Base-by-base conservation (phyloP, 176 grass and related monocot species). In the Carex pumila region DNA sequence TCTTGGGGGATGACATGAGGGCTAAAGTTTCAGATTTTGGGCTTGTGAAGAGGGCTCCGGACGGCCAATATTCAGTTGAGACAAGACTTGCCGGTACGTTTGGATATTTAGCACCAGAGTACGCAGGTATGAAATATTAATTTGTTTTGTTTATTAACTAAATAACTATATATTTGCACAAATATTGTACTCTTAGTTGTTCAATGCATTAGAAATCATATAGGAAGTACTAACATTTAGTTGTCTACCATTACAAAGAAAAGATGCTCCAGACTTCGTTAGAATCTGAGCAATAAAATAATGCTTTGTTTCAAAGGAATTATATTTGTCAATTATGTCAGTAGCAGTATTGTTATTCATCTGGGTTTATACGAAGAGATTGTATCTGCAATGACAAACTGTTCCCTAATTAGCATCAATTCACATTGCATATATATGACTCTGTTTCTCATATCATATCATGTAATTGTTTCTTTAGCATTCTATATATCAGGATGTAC, bases 11-110 rank as follows among this genome's bases (percentile, higher is more conserved):
- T 54, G 80, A 82, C 31, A 82, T 82, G 80, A 52, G 80, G 36
- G 61, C 80, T 82, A 82, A 82, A 82, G 80, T 82, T 12, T 66
- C 80, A 43, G 80, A 82, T 65, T 82, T 82, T 54, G 80, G 80
- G 21, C 80, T 67, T 54, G 58, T 82, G 41, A 82, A 82, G 61
- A 82, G 12, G 45, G 80, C 80, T 13, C 80, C 61, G 1, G 61
- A 82, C 0, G 61, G 61, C 3, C 61, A 67, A 43, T 67, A 65
- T 12, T 66, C 80, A 5, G 39, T 82, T 50, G 80, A 82, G 41
- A 82, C 80, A 12, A 63, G 80, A 82, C 80, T 66, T 66, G 80
- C 80, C 3, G 80, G 80, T 53, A 82, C 80, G 18, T 82, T 82
- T 31, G 80, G 80, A 25, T 82, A 82, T 82, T 62, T 82, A 5